Evolutionary conservation across 257 asterid genomes (phyloP).

Genomic region (Linaria vulgaris): DNA sequence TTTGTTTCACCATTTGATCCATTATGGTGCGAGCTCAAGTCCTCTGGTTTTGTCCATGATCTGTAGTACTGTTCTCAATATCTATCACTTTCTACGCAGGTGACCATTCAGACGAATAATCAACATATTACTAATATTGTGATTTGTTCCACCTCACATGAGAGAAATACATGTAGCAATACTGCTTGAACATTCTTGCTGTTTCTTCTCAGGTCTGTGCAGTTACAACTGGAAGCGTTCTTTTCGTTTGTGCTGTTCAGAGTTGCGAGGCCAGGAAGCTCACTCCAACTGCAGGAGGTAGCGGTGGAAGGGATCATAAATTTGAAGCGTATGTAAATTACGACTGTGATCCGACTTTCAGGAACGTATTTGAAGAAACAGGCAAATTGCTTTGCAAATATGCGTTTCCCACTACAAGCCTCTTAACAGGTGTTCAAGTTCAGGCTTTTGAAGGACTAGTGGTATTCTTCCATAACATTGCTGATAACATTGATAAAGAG

Average conservation of each 20-base stretch:
- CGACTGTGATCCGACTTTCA: slow-evolving; percentile 76
- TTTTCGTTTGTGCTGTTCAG: slow-evolving; percentile 68
- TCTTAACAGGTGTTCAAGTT: slow-evolving; percentile 59
- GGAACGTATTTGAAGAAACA: slow-evolving; percentile 75
- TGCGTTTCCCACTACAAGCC: slow-evolving; percentile 70
- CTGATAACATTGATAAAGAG: slow-evolving; percentile 77
- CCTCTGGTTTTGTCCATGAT: slow-evolving; percentile 88
- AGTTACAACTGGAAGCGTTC: slow-evolving; percentile 81
- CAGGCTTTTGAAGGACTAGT: slow-evolving; percentile 88
- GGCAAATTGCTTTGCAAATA: slow-evolving; percentile 76
- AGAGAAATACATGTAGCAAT: too few relatives aligned
- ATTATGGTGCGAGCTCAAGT: slow-evolving; percentile 67
- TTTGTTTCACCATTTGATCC: slow-evolving; percentile 78
- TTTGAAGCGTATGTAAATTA: slow-evolving; percentile 81
- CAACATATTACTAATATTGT: too few relatives aligned
- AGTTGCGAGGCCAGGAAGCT: slow-evolving; percentile 43
- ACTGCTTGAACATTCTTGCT: background rate
- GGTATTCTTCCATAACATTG: slow-evolving; percentile 68
- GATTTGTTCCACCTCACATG: too few relatives aligned
- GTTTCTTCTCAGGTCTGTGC: slow-evolving; percentile 57
- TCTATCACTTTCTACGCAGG: slow-evolving; percentile 84
- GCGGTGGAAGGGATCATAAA: slow-evolving; percentile 79
- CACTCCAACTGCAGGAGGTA: slow-evolving; percentile 76
- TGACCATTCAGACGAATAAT: slow-evolving; percentile 20
- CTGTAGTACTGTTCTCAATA: slow-evolving; percentile 75